A percentile compares a stretch with the other conserved stretches of the same genome.
phyloP scores from a whole-genome alignment of 768 basidiomycete genomes.

The Macrolepiota fuliginosa region DNA sequence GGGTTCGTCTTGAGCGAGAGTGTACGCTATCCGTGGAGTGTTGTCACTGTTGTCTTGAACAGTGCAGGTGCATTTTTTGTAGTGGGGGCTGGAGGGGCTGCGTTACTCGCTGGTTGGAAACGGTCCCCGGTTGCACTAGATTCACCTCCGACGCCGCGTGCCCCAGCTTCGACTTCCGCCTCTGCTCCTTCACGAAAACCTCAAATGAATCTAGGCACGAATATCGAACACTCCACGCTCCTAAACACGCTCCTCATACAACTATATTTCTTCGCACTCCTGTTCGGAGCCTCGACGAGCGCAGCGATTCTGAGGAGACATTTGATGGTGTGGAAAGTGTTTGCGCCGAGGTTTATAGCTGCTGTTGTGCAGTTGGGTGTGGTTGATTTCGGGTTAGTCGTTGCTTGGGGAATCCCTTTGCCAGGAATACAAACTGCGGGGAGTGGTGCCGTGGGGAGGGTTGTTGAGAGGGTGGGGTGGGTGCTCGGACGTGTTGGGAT shows the following conservation, averaged over 20 bases:
- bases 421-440: too few relatives aligned
- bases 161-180: too few relatives aligned
- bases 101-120: slow-evolving; percentile 83
- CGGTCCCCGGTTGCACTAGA: slow-evolving; percentile 53
- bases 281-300: slow-evolving; percentile 68
- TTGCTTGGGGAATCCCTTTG: slow-evolving; percentile 16
- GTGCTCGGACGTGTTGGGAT: too few relatives aligned
- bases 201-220: slow-evolving; percentile 20
- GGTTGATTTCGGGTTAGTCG: slow-evolving; percentile 66
- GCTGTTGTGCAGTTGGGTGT: slow-evolving; percentile 63
- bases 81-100: slow-evolving; percentile 38
- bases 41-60: slow-evolving; percentile 73
- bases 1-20: slow-evolving; percentile 80
- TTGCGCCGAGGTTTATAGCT: slow-evolving; percentile 92
- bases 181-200: too few relatives aligned
- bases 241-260: slow-evolving; percentile 64
- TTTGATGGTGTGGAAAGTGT: slow-evolving; percentile 99
- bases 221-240: slow-evolving; percentile 37
- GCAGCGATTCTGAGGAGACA: slow-evolving; percentile 80
- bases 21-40: slow-evolving; percentile 71
- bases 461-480: too few relatives aligned
- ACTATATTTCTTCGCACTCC: slow-evolving; percentile 62
- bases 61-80: slow-evolving; percentile 73
- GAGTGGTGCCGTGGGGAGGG: too few relatives aligned
- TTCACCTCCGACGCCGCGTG: neutral